phyloP scores from a whole-genome alignment of 768 basidiomycete genomes.

The Agrocybe praecox region DNA sequence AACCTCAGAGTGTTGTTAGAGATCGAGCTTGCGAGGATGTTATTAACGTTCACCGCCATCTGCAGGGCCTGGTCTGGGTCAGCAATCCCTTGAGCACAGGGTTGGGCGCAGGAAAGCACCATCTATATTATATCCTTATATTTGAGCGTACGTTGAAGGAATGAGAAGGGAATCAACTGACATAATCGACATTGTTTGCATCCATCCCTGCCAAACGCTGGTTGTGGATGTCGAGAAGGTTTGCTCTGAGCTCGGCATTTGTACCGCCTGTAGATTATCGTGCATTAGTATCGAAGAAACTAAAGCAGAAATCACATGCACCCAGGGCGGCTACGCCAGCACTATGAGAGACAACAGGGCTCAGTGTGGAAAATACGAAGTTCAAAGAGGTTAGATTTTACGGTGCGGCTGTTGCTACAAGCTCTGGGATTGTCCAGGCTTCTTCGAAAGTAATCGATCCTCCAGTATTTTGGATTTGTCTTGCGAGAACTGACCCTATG shows the following conservation, averaged over 20 bases:
- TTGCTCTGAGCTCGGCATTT: conserved; percentile 30
- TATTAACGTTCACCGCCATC: conserved; percentile 36
- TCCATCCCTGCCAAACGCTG: conserved; percentile 39
- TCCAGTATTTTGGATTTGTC: not conserved
- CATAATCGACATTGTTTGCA: conserved; percentile 38
- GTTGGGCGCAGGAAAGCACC: conserved; percentile 39
- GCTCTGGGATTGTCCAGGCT: not conserved
- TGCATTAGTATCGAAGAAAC: not conserved
- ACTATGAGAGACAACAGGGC: no score
- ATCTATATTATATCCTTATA: conserved; percentile 23
- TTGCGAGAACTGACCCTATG: no score
- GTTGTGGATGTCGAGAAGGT: conserved; percentile 40
- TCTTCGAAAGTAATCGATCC: not conserved
- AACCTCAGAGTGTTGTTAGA: conserved; percentile 41
- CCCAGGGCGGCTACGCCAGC: not conserved
- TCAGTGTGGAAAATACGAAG: no score
- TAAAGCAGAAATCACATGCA: not conserved
- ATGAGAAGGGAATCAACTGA: conserved; percentile 14
- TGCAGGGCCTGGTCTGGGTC: conserved; percentile 33
- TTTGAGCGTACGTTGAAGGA: not conserved
- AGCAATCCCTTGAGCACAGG: conserved; percentile 40
- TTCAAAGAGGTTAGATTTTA: no score
- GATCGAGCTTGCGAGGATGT: conserved; percentile 37
- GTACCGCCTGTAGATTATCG: conserved; percentile 27
- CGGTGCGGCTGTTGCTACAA: not conserved